phyloP scores from a whole-genome alignment of 768 basidiomycete species.

The Porpolomopsis calyptriformis region DNA sequence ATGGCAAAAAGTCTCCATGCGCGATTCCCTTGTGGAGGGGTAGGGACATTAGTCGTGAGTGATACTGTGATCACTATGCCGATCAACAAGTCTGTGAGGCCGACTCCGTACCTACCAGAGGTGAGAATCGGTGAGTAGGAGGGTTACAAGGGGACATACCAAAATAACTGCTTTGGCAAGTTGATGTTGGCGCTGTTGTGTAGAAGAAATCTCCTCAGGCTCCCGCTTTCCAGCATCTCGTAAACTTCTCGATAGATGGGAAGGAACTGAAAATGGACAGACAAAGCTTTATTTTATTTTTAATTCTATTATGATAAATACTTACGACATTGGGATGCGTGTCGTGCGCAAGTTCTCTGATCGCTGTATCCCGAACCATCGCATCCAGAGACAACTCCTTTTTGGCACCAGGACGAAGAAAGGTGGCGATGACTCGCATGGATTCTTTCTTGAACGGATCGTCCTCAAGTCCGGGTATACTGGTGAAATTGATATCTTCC shows the following conservation, averaged over 20 bases:
- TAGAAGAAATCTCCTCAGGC: slow-evolving; percentile 24
- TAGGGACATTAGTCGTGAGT: slow-evolving; percentile 18
- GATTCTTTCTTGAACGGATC: slow-evolving; percentile 19
- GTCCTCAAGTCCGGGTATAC: not conserved
- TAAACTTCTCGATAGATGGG: slow-evolving; percentile 26
- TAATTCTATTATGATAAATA: not conserved
- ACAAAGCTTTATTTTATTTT: not conserved
- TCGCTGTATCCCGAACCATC: slow-evolving; percentile 18
- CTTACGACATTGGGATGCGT: slow-evolving; percentile 30
- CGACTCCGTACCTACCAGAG: slow-evolving; percentile 21
- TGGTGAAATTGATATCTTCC: not conserved
- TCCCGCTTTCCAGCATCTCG: slow-evolving; percentile 19
- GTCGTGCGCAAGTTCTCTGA: slow-evolving; percentile 19
- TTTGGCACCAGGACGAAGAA: slow-evolving; percentile 19
- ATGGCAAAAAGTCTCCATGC: slow-evolving; percentile 26
- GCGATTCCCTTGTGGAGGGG: slow-evolving; percentile 15
- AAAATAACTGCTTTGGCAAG: slow-evolving; percentile 26
- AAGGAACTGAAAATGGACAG: slow-evolving; percentile 20
- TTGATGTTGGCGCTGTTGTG: slow-evolving; percentile 25
- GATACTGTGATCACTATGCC: slow-evolving; percentile 19
- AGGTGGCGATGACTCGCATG: slow-evolving; percentile 22
- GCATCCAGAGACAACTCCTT: slow-evolving; percentile 23
- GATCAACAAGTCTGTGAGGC: slow-evolving; percentile 17
- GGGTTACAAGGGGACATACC: slow-evolving; percentile 14
- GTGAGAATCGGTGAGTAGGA: not conserved